Evolutionary conservation across 2,329 filamentous ascomycete genomes (phyloP).

Genomic region (Coniochaeta sp.): DNA sequence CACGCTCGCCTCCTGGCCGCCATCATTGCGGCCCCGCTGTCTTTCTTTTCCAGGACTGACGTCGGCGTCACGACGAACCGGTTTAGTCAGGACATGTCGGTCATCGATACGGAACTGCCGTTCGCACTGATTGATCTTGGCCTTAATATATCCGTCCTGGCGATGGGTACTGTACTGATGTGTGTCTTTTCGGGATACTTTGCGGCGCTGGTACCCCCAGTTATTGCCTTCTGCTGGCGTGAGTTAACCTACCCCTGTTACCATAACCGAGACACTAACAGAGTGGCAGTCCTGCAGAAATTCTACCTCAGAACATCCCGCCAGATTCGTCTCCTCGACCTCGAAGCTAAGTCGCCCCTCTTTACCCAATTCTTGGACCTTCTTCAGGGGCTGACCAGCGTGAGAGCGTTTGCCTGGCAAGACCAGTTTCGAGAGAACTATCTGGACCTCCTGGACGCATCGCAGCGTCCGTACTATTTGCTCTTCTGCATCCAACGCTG

Average conservation of each 20-base stretch:
- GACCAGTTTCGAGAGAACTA: slow-evolving; percentile 27
- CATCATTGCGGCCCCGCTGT: slow-evolving; percentile 8
- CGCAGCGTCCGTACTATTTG: slow-evolving; percentile 9
- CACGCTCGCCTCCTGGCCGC: neutral
- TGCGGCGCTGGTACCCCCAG: neutral
- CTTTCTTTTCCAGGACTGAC: slow-evolving; percentile 14
- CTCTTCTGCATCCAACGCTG: slow-evolving; percentile 11
- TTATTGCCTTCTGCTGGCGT: neutral
- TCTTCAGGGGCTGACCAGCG: slow-evolving; percentile 36
- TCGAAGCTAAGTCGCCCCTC: slow-evolving; percentile 41
- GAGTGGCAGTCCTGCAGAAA: slow-evolving; percentile 31
- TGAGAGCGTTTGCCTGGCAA: slow-evolving; percentile 45
- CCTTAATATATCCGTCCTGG: slow-evolving; percentile 3
- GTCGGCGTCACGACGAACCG: slow-evolving; percentile 14
- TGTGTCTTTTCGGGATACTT: slow-evolving; percentile 7
- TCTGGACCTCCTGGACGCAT: slow-evolving; percentile 19
- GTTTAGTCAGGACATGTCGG: slow-evolving; percentile 16
- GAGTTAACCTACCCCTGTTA: neutral
- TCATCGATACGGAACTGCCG: slow-evolving; percentile 15
- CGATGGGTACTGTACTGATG: slow-evolving; percentile 4
- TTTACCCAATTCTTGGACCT: slow-evolving; percentile 45
- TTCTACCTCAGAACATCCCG: slow-evolving; percentile 49
- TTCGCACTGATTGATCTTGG: slow-evolving; percentile 4
- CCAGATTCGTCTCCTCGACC: slow-evolving; percentile 45
- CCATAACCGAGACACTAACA: neutral